Conservation (phyloP, 2,329 filamentous ascomycete genomes). For the Fusarium siculi region DNA sequence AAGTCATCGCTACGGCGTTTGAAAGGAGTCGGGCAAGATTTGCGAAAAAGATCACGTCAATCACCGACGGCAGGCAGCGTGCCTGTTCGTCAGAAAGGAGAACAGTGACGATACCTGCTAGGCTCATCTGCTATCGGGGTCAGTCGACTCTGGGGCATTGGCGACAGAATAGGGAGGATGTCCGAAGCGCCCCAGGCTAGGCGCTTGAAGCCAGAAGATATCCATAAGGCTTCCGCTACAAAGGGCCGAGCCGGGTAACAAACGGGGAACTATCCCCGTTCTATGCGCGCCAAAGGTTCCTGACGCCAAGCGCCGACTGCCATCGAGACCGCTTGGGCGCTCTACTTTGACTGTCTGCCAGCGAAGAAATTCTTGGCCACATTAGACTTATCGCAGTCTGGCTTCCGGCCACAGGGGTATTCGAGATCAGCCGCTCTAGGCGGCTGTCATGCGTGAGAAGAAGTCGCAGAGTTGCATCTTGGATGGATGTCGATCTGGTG, state of each 20-base stretch:
- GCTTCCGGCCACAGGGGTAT: not conserved
- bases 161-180: conserved; percentile 26
- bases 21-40: conserved; percentile 37
- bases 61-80: not conserved
- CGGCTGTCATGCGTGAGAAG: not conserved
- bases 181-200: conserved; percentile 25
- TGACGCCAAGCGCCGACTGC: conserved; percentile 21
- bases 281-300: conserved; percentile 30
- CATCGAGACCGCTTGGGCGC: conserved; percentile 2
- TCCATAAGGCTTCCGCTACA: conserved; percentile 13
- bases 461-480: not conserved
- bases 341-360: conserved; percentile 3
- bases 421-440: not conserved
- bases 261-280: conserved; percentile 20
- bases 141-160: conserved; percentile 24
- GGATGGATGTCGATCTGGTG: conserved; percentile 31
- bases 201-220: conserved; percentile 15
- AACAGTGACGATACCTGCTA: not conserved
- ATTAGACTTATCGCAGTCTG: not conserved
- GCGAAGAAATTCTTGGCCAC: conserved; percentile 13
- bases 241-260: conserved; percentile 8
- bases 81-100: conserved; percentile 1
- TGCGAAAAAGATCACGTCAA: not conserved
- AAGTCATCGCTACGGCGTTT: conserved; percentile 58
- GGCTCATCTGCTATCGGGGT: conserved; percentile 8